Conservation (phyloP, 164 flowering plant genomes). For the Chimonanthus praecox region DNA sequence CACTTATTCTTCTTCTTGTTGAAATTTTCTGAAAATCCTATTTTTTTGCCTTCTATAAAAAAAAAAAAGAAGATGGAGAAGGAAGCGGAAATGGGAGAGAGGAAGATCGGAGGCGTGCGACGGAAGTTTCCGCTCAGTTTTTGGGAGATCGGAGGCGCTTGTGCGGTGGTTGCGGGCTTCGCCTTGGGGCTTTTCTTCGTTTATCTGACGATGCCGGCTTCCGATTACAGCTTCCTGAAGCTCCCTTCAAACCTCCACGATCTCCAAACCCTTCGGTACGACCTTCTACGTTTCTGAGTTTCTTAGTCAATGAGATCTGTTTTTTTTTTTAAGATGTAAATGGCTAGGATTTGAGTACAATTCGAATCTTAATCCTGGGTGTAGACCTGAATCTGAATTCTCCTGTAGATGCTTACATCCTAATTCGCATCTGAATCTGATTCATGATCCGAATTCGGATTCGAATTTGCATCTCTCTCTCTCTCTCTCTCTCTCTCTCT, state of each 20-base stretch:
- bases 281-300: not conserved
- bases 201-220: conserved; percentile 79
- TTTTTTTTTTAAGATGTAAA: not conserved
- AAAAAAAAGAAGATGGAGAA: conserved; percentile 11
- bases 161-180: conserved; percentile 51
- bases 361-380: too few relatives aligned
- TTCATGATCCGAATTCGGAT: too few relatives aligned
- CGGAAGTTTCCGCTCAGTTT: conserved; percentile 44
- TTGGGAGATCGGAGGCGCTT: conserved; percentile 61
- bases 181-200: conserved; percentile 55
- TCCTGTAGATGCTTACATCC: too few relatives aligned
- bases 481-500: too few relatives aligned
- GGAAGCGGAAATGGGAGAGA: not conserved
- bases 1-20: not conserved
- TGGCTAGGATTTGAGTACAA: not conserved
- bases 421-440: too few relatives aligned
- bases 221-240: conserved; percentile 94
- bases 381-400: too few relatives aligned
- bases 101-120: not conserved
- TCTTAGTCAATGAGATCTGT: not conserved
- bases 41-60: not conserved
- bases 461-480: too few relatives aligned
- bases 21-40: not conserved
- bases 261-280: conserved; percentile 73
- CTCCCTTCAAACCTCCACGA: conserved; percentile 80